Evolutionary conservation across 1,284 basidiomycete species (phyloP), one percentile per base, ranked within the genome.

Genomic region (Mycosarcoma mackinlayi): DNA sequence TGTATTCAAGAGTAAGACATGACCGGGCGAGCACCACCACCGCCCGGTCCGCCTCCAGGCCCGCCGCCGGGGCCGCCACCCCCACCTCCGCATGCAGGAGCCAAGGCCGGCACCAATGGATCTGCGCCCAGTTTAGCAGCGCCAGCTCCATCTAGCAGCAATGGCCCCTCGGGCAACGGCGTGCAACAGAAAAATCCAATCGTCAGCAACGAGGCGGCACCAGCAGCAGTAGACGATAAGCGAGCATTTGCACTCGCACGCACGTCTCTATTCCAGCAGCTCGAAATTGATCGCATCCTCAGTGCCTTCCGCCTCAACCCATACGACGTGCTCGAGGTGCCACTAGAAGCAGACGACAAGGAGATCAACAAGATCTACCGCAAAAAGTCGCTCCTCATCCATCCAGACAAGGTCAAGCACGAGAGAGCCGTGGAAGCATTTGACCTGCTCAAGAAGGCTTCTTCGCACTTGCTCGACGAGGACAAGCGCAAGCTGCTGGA

Each of bases 331-430:
- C 84, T 87, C 37, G 86, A 86, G 58, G 80, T 87, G 16, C 83
- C 85, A 18, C 78, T 84, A 5, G 78, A 83, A 42, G 84, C 84
- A 5, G 83, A 85, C 27, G 86, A 86, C 40, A 77, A 84, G 45
- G 85, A 85, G 31, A 84, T 87, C 74, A 86, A 86, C 73, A 85
- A 85, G 75, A 83, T 84, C 49, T 87, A 86, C 69, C 83, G 87
- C 56, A 86, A 85, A 77, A 87, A 86, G 75, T 86, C 85, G 16
- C 81, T 87, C 60, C 75, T 87, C 76, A 87, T 87, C 49, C 87
- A 87, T 73, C 87, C 87, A 14, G 87, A 87, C 79, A 87, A 87
- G 81, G 86, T 86, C 72, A 84, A 86, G 76, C 85, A 87, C 76
- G 85, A 85, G 31, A 70, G 85, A n/a, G 87, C 86, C 0, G 73